Conservation (phyloP, 1,139 yeast genomes). For the Citeromyces hawaiiensis region DNA sequence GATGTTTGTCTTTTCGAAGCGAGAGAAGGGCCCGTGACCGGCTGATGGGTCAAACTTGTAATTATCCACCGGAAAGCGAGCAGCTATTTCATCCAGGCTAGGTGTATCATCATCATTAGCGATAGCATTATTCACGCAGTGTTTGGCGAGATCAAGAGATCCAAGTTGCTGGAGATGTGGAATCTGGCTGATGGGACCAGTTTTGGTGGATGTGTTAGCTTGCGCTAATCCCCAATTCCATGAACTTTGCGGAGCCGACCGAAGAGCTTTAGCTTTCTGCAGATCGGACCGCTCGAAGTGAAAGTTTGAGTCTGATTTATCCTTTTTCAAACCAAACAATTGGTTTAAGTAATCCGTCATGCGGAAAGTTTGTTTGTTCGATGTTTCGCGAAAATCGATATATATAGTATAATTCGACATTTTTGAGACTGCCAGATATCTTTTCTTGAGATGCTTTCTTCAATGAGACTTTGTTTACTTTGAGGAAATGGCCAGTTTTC, state of each 20-base stretch:
- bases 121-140: slow-evolving; percentile 15
- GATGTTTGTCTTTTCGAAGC: slow-evolving; percentile 62
- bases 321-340: not conserved
- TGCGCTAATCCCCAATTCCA: slow-evolving; percentile 1
- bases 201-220: not conserved
- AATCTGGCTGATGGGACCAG: slow-evolving; percentile 12
- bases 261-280: not conserved
- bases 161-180: slow-evolving; percentile 7
- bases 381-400: not conserved
- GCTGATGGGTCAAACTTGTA: slow-evolving; percentile 16
- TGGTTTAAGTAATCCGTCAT: slow-evolving; percentile 1
- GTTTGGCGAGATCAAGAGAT: slow-evolving; percentile 15
- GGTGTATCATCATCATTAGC: slow-evolving; percentile 17
- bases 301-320: not conserved
- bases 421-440: too few relatives aligned
- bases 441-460: too few relatives aligned
- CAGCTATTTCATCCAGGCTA: slow-evolving; percentile 14
- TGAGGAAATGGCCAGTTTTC: too few relatives aligned
- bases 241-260: not conserved
- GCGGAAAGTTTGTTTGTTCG: not conserved
- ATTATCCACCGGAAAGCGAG: slow-evolving; percentile 17
- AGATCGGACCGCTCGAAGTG: not conserved
- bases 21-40: slow-evolving; percentile 31
- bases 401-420: not conserved
- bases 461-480: too few relatives aligned